phyloP scores from a whole-genome alignment of 805 yeast species.

The Wickerhamomyces bisporus region DNA sequence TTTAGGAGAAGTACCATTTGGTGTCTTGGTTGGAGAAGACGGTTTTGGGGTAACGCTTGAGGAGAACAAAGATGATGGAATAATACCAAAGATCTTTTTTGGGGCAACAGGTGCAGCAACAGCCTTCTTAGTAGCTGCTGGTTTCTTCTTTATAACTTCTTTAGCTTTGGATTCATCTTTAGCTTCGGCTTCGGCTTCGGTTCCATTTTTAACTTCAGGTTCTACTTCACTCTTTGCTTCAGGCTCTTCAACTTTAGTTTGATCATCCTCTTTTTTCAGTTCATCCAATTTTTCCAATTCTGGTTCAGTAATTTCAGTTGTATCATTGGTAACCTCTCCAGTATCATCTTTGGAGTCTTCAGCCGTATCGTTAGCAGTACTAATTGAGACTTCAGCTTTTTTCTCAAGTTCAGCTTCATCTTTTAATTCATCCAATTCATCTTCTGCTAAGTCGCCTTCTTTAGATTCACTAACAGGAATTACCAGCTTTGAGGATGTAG shows the following conservation, averaged over 20 bases:
- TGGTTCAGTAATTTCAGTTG: background rate
- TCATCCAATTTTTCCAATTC: background rate
- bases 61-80: slow-evolving; percentile 4
- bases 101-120: background rate
- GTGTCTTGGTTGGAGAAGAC: background rate
- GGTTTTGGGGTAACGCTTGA: background rate
- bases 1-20: slow-evolving; percentile 3
- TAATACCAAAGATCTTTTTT: slow-evolving; percentile 12
- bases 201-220: slow-evolving; percentile 3
- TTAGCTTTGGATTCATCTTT: slow-evolving; percentile 6
- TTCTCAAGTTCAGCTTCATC: background rate
- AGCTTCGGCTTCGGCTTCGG: slow-evolving; percentile 10
- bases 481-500: background rate
- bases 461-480: background rate
- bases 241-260: background rate
- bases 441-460: slow-evolving; percentile 1
- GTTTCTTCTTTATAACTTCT: slow-evolving; percentile 5
- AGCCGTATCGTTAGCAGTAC: background rate
- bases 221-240: slow-evolving; percentile 1
- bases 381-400: no score
- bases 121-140: background rate
- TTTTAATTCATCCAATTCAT: slow-evolving; percentile 1
- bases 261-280: background rate
- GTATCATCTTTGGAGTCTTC: background rate
- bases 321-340: background rate